These are phyloP conservation scores for Falciphora oryzae DNA, from an alignment of 2,329 filamentous ascomycete genomes.

Conservation along the genomic window DNA sequence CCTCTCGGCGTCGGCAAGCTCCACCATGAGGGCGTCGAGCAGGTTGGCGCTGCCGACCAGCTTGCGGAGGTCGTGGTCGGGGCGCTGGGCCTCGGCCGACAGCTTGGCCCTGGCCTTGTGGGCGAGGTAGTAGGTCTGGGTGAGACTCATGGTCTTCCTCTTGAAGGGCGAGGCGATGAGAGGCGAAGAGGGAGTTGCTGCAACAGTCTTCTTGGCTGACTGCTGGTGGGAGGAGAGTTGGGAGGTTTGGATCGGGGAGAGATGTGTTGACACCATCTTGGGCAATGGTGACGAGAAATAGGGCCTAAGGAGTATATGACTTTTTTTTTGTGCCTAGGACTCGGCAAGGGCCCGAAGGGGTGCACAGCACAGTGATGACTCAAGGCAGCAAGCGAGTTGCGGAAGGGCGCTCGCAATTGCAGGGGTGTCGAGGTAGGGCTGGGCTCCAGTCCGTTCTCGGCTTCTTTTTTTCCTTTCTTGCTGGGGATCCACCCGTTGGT, in stretches of 20 bases:
- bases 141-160: constrained; percentile 92
- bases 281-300: constrained; percentile 2
- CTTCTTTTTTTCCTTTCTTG: background rate
- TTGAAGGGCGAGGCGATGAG: constrained; percentile 37
- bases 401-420: constrained; percentile 10
- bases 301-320: background rate
- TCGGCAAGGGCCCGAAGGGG: background rate
- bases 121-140: constrained; percentile 96
- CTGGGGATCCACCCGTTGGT: background rate
- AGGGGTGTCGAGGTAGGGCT: constrained; percentile 10
- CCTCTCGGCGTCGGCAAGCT: constrained; percentile 83
- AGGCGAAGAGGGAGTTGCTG: constrained; percentile 10
- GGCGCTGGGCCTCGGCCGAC: constrained; percentile 78
- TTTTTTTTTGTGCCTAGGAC: constrained; percentile 4
- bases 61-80: constrained; percentile 90
- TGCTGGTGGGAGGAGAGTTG: constrained; percentile 1
- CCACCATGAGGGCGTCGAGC: constrained; percentile 88
- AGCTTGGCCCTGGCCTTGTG: constrained; percentile 97
- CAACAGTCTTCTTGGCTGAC: constrained; percentile 7
- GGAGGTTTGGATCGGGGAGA: constrained; percentile 10
- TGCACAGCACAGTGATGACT: constrained; percentile 10
- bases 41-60: constrained; percentile 98
- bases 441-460: constrained; percentile 5
- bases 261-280: constrained; percentile 16
- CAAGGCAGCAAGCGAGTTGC: constrained; percentile 13